phyloP scores from a whole-genome alignment of 768 basidiomycete species.

The Xanthoconium stramineum region DNA sequence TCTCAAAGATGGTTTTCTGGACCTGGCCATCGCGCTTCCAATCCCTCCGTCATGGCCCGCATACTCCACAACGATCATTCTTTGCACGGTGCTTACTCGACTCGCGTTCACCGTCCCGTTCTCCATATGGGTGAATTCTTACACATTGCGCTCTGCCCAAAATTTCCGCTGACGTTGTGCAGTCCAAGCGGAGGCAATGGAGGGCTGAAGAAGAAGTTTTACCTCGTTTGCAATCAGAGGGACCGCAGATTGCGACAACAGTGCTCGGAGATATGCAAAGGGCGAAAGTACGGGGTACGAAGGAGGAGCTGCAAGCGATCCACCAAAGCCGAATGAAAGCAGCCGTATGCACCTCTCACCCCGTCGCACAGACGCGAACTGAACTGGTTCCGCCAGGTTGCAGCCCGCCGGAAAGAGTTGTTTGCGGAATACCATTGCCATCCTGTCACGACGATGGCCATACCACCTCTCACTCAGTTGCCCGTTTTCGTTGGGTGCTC shows the following conservation, averaged over 20 bases:
- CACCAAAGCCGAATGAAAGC: slow-evolving; percentile 47
- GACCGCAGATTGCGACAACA: slow-evolving; percentile 35
- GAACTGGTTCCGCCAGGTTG: slow-evolving; percentile 39
- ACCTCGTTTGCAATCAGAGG: slow-evolving; percentile 52
- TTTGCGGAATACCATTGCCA: slow-evolving; percentile 55
- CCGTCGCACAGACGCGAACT: neutral
- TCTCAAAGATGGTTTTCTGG: slow-evolving; percentile 66
- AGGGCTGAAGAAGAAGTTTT: slow-evolving; percentile 59
- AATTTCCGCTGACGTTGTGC: slow-evolving; percentile 13
- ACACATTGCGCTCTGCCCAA: neutral
- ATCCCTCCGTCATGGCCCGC: slow-evolving; percentile 63
- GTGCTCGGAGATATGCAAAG: slow-evolving; percentile 50
- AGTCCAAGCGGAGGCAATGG: slow-evolving; percentile 63
- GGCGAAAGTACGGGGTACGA: slow-evolving; percentile 52
- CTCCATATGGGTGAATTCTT: slow-evolving; percentile 63
- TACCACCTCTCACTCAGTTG: slow-evolving; percentile 64
- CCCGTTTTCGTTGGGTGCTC: slow-evolving; percentile 72
- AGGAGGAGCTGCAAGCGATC: slow-evolving; percentile 45
- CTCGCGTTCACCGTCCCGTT: slow-evolving; percentile 61
- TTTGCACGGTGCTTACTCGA: slow-evolving; percentile 61
- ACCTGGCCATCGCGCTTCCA: slow-evolving; percentile 73
- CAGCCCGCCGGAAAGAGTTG: slow-evolving; percentile 55
- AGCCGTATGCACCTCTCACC: slow-evolving; percentile 44
- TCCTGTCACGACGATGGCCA: slow-evolving; percentile 52
- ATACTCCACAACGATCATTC: slow-evolving; percentile 73